These are phyloP conservation scores for Rubroboletus satanas DNA, from an alignment of 768 basidiomycete species.

Conservation along the genomic window DNA sequence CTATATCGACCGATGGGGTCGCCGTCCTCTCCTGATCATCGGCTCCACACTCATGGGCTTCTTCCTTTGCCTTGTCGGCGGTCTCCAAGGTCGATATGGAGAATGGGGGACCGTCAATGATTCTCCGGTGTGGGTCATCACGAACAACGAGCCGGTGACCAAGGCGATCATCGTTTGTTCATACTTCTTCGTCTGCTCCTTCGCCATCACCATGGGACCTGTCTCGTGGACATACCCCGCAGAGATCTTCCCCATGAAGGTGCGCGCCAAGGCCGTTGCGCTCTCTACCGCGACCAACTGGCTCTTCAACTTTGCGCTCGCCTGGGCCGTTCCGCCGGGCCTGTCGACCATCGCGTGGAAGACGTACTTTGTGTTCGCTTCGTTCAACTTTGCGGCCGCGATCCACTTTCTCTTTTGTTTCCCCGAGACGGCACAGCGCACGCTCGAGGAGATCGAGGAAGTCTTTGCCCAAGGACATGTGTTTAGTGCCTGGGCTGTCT, in stretches of 20 bases:
- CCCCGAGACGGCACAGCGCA: constrained; percentile 71
- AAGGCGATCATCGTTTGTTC: constrained; percentile 74
- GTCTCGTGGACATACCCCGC: constrained; percentile 74
- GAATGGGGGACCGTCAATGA: constrained; percentile 51
- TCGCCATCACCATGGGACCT: constrained; percentile 74
- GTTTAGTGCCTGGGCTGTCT: constrained; percentile 70
- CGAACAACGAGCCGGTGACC: constrained; percentile 49
- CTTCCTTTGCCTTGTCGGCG: constrained; percentile 75
- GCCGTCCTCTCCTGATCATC: constrained; percentile 66
- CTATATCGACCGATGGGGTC: constrained; percentile 78
- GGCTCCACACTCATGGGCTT: constrained; percentile 69
- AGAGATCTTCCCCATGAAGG: constrained; percentile 64
- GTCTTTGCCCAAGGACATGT: constrained; percentile 66
- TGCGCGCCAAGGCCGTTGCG: constrained; percentile 59
- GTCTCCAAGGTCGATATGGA: constrained; percentile 65
- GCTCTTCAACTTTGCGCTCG: constrained; percentile 71
- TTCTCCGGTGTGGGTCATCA: constrained; percentile 57
- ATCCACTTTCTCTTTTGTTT: constrained; percentile 76
- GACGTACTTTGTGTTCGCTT: constrained; percentile 74
- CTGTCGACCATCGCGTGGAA: constrained; percentile 66
- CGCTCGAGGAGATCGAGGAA: constrained; percentile 77
- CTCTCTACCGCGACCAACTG: constrained; percentile 47
- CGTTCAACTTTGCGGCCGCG: constrained; percentile 71
- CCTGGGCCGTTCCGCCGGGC: constrained; percentile 71
- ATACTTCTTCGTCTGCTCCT: constrained; percentile 72